phyloP scores from a whole-genome alignment of 2,329 filamentous ascomycete species.

The Sporothrix pseudoabietina region DNA sequence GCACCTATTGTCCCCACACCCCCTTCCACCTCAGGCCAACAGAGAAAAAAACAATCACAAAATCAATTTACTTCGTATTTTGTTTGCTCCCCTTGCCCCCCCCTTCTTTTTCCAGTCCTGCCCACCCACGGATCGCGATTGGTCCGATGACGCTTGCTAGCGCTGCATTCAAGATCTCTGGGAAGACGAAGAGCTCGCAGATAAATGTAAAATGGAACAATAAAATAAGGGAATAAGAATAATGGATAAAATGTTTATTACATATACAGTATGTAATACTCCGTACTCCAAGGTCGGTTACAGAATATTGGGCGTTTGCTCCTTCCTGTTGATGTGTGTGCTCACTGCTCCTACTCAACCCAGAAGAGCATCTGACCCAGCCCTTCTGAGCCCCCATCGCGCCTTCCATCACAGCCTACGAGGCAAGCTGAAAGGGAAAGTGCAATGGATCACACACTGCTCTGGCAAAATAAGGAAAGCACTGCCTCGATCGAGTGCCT shows the following conservation, averaged over 20 bases:
- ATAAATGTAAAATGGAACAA: not conserved
- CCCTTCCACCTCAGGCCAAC: too few species aligned
- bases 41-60: not conserved
- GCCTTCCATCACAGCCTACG: not conserved
- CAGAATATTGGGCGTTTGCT: not conserved
- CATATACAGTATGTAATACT: too few species aligned
- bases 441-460: not conserved
- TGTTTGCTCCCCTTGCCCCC: not conserved
- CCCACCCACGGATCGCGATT: constrained; percentile 21
- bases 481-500: not conserved
- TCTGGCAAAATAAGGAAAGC: not conserved
- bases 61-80: not conserved
- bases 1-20: not conserved
- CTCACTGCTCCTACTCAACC: not conserved
- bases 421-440: not conserved
- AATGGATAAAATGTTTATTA: not conserved
- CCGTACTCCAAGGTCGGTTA: not conserved
- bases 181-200: not conserved
- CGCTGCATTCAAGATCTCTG: constrained; percentile 24
- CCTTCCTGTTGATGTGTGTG: not conserved
- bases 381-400: not conserved
- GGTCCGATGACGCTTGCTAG: constrained; percentile 21
- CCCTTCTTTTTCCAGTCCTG: not conserved
- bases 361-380: not conserved
- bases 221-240: not conserved